These are phyloP conservation scores for Tricharina praecox DNA, from an alignment of 495 filamentous ascomycete genomes.

Conservation along the genomic window DNA sequence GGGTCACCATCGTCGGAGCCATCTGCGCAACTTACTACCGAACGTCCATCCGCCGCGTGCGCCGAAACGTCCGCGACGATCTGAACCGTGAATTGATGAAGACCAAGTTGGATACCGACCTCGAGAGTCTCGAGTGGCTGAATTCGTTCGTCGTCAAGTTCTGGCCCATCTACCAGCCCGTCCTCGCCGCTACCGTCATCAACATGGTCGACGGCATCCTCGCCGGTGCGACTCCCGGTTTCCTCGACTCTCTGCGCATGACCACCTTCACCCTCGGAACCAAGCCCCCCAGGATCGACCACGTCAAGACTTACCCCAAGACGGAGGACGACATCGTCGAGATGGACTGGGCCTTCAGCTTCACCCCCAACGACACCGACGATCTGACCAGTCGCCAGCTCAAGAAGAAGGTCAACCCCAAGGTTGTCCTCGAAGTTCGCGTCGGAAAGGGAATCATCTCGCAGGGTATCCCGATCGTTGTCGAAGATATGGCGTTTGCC, in stretches of 20 bases:
- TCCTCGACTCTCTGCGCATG: conserved; percentile 82
- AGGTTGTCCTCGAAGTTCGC: conserved; percentile 82
- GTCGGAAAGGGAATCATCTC: conserved; percentile 87
- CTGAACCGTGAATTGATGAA: conserved; percentile 84
- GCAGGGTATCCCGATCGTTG: conserved; percentile 92
- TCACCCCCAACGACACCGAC: conserved; percentile 81
- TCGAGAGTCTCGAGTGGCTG: conserved; percentile 93
- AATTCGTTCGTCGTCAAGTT: conserved; percentile 98
- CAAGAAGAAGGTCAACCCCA: conserved; percentile 92
- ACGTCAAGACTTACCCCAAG: conserved; percentile 95
- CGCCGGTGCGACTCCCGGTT: conserved; percentile 73
- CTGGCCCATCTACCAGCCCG: conserved; percentile 95
- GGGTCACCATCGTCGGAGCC: conserved; percentile 87
- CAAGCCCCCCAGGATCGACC: conserved; percentile 89
- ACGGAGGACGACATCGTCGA: conserved; percentile 85
- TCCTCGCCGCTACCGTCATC: conserved; percentile 81
- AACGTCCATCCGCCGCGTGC: conserved; percentile 80
- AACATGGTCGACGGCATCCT: conserved; percentile 88
- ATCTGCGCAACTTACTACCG: conserved; percentile 88
- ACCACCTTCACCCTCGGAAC: conserved; percentile 82
- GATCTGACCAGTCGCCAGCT: conserved; percentile 82
- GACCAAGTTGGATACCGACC: conserved; percentile 73
- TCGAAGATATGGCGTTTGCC: conserved; percentile 89
- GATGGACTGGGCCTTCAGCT: conserved; percentile 99
- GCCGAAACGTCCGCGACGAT: conserved; percentile 92